Evolutionary conservation across 805 yeast species (phyloP).

Genomic region (Kregervanrija fluxuum): DNA sequence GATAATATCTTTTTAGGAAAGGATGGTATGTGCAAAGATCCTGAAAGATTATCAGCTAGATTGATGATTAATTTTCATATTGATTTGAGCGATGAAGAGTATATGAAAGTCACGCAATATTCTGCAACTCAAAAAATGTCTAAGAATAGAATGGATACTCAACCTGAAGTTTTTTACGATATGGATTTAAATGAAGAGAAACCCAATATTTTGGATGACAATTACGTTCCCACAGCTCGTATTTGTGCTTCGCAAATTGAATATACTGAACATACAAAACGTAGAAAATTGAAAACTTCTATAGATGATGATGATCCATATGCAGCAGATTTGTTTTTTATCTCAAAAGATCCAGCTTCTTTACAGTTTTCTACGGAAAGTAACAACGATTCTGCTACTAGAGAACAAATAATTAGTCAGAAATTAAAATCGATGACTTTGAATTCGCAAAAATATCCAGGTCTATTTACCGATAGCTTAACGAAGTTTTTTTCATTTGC

Average conservation of each 20-base stretch:
- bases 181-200: conserved; percentile 27
- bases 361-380: conserved; percentile 33
- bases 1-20: conserved; percentile 35
- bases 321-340: conserved; percentile 23
- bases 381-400: conserved; percentile 16
- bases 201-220: conserved; percentile 18
- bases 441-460: conserved; percentile 14
- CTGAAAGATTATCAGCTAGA: conserved; percentile 42
- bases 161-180: conserved; percentile 36
- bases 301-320: conserved; percentile 21
- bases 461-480: conserved; percentile 34
- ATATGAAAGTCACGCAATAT: conserved; percentile 22
- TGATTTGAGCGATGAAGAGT: conserved; percentile 44
- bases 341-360: conserved; percentile 44
- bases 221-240: conserved; percentile 14
- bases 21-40: conserved; percentile 47
- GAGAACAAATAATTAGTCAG: conserved; percentile 17
- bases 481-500: conserved; percentile 45
- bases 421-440: conserved; percentile 15
- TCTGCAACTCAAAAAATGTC: conserved; percentile 18
- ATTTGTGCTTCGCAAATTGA: conserved; percentile 37
- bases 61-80: conserved; percentile 46
- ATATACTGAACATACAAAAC: conserved; percentile 30
- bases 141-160: conserved; percentile 31
- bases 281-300: conserved; percentile 22